Percentiles rank a stretch among this genome's conserved stretches.
Conservation (phyloP, 1,284 basidiomycete genomes). For the Cerioporus squamosus region DNA sequence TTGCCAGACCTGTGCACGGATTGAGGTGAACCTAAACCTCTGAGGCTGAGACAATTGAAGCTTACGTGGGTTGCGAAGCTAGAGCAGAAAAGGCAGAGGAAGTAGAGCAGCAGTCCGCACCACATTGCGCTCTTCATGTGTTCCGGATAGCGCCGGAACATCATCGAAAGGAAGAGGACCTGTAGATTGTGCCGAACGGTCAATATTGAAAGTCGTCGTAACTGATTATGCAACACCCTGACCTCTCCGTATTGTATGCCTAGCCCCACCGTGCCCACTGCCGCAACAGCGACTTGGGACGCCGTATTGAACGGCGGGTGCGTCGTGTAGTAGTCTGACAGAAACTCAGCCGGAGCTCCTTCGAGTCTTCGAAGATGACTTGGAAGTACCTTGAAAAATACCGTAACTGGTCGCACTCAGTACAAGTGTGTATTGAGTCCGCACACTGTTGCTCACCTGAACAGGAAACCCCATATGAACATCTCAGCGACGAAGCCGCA, state of each 20-base stretch:
- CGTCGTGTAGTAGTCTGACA: constrained; percentile 25
- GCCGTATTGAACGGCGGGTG: constrained; percentile 27
- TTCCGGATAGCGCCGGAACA: constrained; percentile 31
- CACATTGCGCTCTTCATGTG: constrained; percentile 28
- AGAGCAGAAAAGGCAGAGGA: constrained; percentile 27
- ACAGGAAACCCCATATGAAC: constrained; percentile 42
- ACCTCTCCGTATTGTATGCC: constrained; percentile 29
- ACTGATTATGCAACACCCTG: background rate
- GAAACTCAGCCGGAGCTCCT: background rate
- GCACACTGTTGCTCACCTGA: constrained; percentile 10
- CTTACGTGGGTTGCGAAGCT: constrained; percentile 32
- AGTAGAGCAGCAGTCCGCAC: constrained; percentile 25
- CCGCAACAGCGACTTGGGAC: constrained; percentile 24
- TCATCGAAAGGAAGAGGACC: constrained; percentile 28
- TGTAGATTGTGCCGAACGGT: background rate
- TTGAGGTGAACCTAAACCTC: background rate
- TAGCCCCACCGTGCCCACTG: constrained; percentile 27
- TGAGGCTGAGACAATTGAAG: background rate
- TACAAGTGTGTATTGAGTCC: background rate
- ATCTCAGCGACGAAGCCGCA: constrained; percentile 35
- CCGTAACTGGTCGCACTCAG: constrained; percentile 17
- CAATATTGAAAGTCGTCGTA: background rate
- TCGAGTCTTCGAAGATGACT: too few relatives aligned
- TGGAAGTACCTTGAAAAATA: constrained; percentile 24
- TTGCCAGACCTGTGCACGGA: constrained; percentile 27